Evolutionary conservation across 768 basidiomycete species (phyloP).

Genomic region (Kwoniella dejecticola): DNA sequence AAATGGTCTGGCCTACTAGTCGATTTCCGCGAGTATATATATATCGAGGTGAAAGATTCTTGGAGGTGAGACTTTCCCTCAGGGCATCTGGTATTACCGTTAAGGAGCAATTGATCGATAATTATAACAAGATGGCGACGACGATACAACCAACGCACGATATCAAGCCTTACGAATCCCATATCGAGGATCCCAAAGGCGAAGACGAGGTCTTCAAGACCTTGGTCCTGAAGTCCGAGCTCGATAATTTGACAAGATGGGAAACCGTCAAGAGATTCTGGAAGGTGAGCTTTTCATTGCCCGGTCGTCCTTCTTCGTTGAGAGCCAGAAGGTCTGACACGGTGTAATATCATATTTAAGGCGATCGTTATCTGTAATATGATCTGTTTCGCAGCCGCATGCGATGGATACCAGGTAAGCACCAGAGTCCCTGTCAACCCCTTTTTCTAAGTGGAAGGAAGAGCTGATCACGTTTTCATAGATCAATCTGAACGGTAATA

Average conservation of each 20-base stretch:
- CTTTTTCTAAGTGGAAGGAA: too few species aligned
- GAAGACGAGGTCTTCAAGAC: constrained; percentile 4
- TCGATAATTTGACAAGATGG: constrained; percentile 16
- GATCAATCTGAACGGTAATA: constrained; percentile 27
- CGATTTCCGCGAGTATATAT: too few species aligned
- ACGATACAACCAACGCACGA: constrained; percentile 4
- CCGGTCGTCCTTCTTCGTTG: too few species aligned
- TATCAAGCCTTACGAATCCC: constrained; percentile 12
- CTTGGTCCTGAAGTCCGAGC: constrained; percentile 14
- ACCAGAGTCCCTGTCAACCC: too few species aligned
- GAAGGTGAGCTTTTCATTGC: constrained; percentile 18
- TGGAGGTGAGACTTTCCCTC: too few species aligned
- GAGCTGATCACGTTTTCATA: too few species aligned
- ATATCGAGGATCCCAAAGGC: constrained; percentile 12
- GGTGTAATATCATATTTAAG: too few species aligned
- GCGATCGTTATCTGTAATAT: constrained; percentile 25
- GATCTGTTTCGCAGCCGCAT: constrained; percentile 26
- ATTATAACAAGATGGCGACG: constrained; percentile 5
- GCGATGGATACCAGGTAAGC: constrained; percentile 31
- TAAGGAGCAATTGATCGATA: too few species aligned
- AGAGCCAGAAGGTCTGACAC: too few species aligned
- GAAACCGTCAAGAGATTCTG: constrained; percentile 19
- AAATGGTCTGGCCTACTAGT: too few species aligned
- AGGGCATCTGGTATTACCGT: too few species aligned
- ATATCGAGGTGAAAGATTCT: too few species aligned